Evolutionary conservation across 768 basidiomycete species (phyloP), one percentile per base, ranked within the genome.

Genomic region (Pseudohyphozyma bogoriensis): DNA sequence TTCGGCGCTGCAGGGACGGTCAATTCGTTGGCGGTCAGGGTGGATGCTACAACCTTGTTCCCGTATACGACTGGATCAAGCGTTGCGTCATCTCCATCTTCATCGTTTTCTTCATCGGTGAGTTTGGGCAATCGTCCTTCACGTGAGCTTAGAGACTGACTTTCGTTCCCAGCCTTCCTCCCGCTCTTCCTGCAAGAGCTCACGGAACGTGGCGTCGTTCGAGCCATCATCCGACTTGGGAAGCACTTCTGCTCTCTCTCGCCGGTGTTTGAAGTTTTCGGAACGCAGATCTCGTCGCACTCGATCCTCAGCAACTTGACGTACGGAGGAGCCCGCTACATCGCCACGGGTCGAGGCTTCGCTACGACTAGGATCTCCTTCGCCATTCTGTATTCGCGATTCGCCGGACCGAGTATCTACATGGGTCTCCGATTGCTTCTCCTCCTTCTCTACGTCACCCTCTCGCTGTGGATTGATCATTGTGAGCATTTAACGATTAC

Each of bases 361-460:
- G 95, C 95, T 31, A 97, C 93, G 7, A 87, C 89, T 26, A 81
- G 95, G 56, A 89, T 95, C 62, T 86, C 86, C 62, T 99, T 99
- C 79, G 86, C 82, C 73, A 92, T 92, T 70, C 77, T 99, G 22
- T 95, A 91, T 78, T 96, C 95, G 64, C 89, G 95, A 51, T 99
- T 99, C 74, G 95, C 95, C 29, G 95, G 95, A 3, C 95, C 95
- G 2, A 90, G 89, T 68, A 96, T 99, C 73, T 99, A 99, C 77
- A 79, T 99, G 26, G 95, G 95, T 66, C 88, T 96, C 82, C 78
- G 95, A 69, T 91, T 88, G 16, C 74, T 96, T 64, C 79, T 97
- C 65, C 84, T 92, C 80, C 78, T 97, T 63, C 84, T 96, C 62
- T 99, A 93, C 71, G 86, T 93, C 72, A 93, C 95, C 29, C 74